A percentile compares a stretch with the other conserved stretches of the same genome.
These are phyloP conservation scores for Paramecium octaurelia DNA, from an alignment of 73 alveolate genomes.

Conservation along the genomic window DNA sequence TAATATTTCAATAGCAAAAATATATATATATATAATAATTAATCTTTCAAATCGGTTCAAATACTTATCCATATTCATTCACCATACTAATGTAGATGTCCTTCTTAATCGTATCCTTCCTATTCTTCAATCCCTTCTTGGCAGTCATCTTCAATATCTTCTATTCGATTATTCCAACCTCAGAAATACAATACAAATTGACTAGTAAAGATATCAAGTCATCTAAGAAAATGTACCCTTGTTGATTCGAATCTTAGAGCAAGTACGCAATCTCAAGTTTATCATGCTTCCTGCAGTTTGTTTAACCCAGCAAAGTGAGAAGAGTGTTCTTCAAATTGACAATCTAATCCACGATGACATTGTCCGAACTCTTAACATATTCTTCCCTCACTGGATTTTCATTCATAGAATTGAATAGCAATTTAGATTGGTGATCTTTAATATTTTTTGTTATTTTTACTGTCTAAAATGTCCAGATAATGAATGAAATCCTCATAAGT, in stretches of 20 bases:
- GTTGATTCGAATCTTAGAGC: not conserved
- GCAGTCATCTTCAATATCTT: slow-evolving; percentile 16
- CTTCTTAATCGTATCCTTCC: not conserved
- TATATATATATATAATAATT: not conserved
- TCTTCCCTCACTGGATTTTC: slow-evolving; percentile 32
- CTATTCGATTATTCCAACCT: not conserved
- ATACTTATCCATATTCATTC: slow-evolving; percentile 22
- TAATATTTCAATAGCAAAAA: not conserved
- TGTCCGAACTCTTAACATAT: not conserved
- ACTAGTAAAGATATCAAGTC: not conserved
- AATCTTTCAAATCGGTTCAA: slow-evolving; percentile 23
- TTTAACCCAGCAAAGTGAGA: not conserved
- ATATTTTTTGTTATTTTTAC: not conserved
- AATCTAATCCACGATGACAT: not conserved
- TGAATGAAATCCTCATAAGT: slow-evolving; percentile 2
- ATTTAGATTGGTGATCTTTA: not conserved
- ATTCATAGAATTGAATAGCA: slow-evolving; percentile 1
- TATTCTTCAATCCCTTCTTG: not conserved
- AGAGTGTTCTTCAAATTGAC: slow-evolving; percentile 9
- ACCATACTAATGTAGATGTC: not conserved
- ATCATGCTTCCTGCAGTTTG: slow-evolving; percentile 1
- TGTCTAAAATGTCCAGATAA: not conserved
- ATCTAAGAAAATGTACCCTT: not conserved
- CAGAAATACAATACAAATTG: slow-evolving; percentile 22
- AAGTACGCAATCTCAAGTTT: slow-evolving; percentile 5